Evolutionary conservation across 495 filamentous ascomycete genomes (phyloP).

Genomic region (Daldinia bambusicola): DNA sequence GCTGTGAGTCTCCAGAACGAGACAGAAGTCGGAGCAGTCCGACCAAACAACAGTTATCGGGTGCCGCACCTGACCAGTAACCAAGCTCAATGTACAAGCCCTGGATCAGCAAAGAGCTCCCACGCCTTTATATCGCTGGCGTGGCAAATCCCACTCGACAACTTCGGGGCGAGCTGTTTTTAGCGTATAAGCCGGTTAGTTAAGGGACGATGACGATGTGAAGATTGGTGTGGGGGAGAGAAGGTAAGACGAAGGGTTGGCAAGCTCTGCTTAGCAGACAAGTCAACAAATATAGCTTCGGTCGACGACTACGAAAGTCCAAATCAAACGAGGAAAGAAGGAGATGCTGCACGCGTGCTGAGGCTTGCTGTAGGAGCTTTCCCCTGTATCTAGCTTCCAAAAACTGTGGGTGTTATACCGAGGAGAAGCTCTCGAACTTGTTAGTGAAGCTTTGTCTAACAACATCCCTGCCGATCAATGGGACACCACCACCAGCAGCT

Average conservation of each 20-base stretch:
- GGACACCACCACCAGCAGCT: constrained; percentile 5
- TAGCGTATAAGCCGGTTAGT: constrained; percentile 32
- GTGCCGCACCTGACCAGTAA: constrained; percentile 39
- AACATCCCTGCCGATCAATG: constrained; percentile 20
- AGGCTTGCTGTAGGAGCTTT: not conserved
- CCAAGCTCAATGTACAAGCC: constrained; percentile 3
- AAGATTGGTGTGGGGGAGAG: constrained; percentile 4
- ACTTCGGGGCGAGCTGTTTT: constrained; percentile 16
- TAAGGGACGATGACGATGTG: constrained; percentile 9
- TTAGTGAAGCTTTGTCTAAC: constrained; percentile 27
- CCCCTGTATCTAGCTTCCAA: not conserved
- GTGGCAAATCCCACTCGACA: constrained; percentile 36
- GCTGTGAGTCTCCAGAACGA: constrained; percentile 33
- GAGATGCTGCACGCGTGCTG: not conserved
- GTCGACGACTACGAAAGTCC: not conserved
- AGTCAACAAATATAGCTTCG: not conserved
- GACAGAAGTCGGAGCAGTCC: constrained; percentile 33
- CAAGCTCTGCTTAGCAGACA: constrained; percentile 22
- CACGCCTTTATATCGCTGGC: constrained; percentile 22
- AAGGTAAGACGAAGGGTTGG: not conserved
- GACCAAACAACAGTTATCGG: constrained; percentile 44
- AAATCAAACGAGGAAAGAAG: constrained; percentile 4
- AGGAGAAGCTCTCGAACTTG: constrained; percentile 13
- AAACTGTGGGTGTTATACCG: not conserved
- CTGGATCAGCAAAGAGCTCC: constrained; percentile 31